Conservation (phyloP, 176 grass and related monocot genomes). For the Bothriochloa decipiens region DNA sequence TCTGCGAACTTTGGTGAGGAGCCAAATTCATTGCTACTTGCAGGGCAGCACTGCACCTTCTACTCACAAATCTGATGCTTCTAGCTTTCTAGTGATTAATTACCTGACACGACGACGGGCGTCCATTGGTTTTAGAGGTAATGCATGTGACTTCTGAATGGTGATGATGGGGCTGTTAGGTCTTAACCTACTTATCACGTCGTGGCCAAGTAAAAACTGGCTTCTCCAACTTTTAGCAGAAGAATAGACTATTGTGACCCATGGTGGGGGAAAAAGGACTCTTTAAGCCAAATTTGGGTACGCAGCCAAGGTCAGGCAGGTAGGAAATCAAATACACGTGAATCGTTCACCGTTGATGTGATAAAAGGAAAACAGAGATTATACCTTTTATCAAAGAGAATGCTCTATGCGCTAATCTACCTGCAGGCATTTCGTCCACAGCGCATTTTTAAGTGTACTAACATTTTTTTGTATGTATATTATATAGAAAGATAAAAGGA, state of each 20-base stretch:
- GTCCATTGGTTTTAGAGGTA: too few species aligned
- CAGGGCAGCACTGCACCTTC: too few species aligned
- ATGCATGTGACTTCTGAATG: too few species aligned
- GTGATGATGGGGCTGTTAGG: too few species aligned
- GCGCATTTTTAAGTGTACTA: not conserved
- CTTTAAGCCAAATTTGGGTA: not conserved
- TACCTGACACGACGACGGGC: too few species aligned
- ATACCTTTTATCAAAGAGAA: not conserved
- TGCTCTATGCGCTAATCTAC: not conserved
- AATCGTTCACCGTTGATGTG: not conserved
- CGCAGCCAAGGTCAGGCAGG: not conserved
- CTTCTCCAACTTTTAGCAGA: not conserved
- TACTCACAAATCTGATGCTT: too few species aligned
- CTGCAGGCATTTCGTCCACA: not conserved
- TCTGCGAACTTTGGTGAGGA: too few species aligned
- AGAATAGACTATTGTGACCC: not conserved
- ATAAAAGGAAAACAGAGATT: too few species aligned
- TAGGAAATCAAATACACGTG: not conserved
- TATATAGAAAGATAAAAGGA: too few species aligned
- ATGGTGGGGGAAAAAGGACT: not conserved
- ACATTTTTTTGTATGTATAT: too few species aligned
- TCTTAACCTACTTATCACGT: too few species aligned
- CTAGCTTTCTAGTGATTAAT: not conserved
- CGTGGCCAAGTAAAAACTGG: not conserved
- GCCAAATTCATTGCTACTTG: too few species aligned